Base-by-base conservation (phyloP, 176 grass and related monocot species). In the Avena atlantica region DNA sequence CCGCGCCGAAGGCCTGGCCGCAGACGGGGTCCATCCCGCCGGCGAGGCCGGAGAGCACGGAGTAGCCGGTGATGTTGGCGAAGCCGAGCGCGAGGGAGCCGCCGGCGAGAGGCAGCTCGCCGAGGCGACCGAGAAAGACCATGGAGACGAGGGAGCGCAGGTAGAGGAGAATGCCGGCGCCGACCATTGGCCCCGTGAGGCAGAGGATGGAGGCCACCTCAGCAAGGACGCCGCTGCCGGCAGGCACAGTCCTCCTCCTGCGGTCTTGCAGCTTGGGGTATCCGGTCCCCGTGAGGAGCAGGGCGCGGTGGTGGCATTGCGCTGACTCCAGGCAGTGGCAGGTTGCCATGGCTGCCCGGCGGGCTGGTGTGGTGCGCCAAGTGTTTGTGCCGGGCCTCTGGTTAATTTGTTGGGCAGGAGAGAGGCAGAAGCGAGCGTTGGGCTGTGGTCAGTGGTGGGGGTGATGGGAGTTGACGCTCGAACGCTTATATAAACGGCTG, bases 41-140 rank as follows among this genome's bases (percentile, higher is more conserved):
- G 71, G 95, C 91, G 81, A 98, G 93, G 25, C 95, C 95, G 0
- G 93, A 95, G 42, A 98, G 93, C 51, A 98, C 93, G 29, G 95
- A 98, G 86, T 95, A 98, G 12, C 95, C 95, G 21, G 93, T 95
- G 81, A 98, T 95, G 88, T 98, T 98, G 58, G 93, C 95, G 84
- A 98, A 95, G 51, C 93, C 93, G 34, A 98, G 89, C 56, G 95
- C 93, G 34, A 98, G 89, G 29, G 95, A 91, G 42, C 95, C 95
- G 45, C 93, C 95, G 48, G 95, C 95, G 61, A 98, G 89, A 0
- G 92, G 86, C 17, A 95, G 86, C 82, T 82, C 78, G 8, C 95
- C 95, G n/a, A 97, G 89, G 31, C 91, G 87, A 29, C 95, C 95
- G 12, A 97, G 92, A 84, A 95, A 97, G 3, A 97, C 79, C 95